phyloP scores from a whole-genome alignment of 2,329 filamentous ascomycete species.

The Cladosporium colombiae region DNA sequence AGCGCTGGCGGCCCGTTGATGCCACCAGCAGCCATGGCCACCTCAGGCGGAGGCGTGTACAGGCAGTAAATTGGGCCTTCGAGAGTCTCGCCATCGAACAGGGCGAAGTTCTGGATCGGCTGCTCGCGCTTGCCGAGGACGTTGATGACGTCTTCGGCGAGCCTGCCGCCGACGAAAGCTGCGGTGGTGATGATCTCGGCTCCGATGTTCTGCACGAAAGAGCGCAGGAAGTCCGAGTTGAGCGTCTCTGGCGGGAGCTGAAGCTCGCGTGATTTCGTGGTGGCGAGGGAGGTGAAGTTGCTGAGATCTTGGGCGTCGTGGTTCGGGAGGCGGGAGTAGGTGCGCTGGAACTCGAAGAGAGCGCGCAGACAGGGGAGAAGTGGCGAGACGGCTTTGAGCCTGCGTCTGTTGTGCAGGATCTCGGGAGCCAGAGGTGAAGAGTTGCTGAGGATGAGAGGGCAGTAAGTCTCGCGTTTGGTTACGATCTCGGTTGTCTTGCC shows the following conservation, averaged over 20 bases:
- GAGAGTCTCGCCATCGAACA: constrained; percentile 84
- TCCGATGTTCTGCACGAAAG: constrained; percentile 83
- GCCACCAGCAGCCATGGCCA: constrained; percentile 22
- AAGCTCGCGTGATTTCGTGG: constrained; percentile 72
- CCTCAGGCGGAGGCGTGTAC: constrained; percentile 34
- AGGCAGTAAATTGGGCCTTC: constrained; percentile 79
- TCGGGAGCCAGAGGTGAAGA: constrained; percentile 69
- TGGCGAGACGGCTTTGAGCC: constrained; percentile 74
- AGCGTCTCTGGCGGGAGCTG: constrained; percentile 49
- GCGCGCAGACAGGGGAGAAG: constrained; percentile 83
- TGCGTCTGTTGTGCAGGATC: constrained; percentile 67
- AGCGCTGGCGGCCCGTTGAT: neutral
- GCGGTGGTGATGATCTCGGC: constrained; percentile 83
- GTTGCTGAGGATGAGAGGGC: constrained; percentile 83
- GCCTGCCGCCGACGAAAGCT: constrained; percentile 83
- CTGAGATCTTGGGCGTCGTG: constrained; percentile 67
- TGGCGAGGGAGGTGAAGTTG: constrained; percentile 75
- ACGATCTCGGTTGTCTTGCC: constrained; percentile 78
- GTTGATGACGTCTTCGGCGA: constrained; percentile 97
- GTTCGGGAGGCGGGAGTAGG: constrained; percentile 45
- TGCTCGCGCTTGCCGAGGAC: constrained; percentile 88
- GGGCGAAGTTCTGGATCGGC: constrained; percentile 89
- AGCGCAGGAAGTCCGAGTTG: constrained; percentile 66
- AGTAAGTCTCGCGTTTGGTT: constrained; percentile 88
- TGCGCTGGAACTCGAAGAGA: constrained; percentile 78